These are phyloP conservation scores for Ilex aquifolium DNA, from an alignment of 257 asterid species.

Conservation along the genomic window DNA sequence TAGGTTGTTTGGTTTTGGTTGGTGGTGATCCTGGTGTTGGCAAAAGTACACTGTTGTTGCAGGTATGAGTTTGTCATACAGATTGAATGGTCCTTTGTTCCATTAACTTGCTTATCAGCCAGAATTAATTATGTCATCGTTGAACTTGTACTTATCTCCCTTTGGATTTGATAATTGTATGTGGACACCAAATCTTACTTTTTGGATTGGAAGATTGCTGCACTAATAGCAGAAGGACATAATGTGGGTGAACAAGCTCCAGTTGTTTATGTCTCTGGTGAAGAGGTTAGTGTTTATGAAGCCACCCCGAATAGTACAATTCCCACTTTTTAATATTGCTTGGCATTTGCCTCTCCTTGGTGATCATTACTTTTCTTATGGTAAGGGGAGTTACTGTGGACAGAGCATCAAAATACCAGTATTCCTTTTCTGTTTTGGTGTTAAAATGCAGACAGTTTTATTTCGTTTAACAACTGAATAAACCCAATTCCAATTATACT, in stretches of 20 bases:
- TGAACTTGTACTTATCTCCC: background rate
- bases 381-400: too few species aligned
- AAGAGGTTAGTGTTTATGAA: constrained; percentile 54
- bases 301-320: background rate
- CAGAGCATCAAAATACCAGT: too few species aligned
- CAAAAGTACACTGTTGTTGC: constrained; percentile 85
- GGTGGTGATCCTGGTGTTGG: constrained; percentile 99
- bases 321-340: constrained; percentile 7
- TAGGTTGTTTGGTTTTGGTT: constrained; percentile 87
- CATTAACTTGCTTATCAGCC: too few species aligned
- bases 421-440: too few species aligned
- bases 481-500: too few species aligned
- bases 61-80: constrained; percentile 43
- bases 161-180: constrained; percentile 1
- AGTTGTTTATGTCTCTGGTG: constrained; percentile 94
- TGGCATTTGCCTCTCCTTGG: background rate
- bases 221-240: constrained; percentile 62
- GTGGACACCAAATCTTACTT: constrained; percentile 13
- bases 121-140: background rate
- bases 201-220: constrained; percentile 64
- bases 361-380: too few species aligned
- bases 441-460: too few species aligned
- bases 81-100: background rate
- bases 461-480: too few species aligned
- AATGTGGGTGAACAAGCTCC: constrained; percentile 39